These are phyloP conservation scores for Guyanaporus albipodus DNA, from an alignment of 768 basidiomycete genomes.

Conservation along the genomic window DNA sequence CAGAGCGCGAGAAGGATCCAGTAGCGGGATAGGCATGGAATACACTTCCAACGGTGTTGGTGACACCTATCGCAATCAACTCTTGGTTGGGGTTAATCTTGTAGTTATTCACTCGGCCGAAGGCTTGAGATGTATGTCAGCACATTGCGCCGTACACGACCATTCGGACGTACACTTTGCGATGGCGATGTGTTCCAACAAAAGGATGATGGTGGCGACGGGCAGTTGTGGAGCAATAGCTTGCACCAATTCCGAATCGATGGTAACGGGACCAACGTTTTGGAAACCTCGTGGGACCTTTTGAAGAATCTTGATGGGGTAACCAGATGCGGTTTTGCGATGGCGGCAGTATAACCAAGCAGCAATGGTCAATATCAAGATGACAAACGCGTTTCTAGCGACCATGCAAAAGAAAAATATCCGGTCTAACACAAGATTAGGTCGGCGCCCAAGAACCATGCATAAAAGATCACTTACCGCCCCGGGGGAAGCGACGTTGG, in stretches of 20 bases:
- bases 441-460: neutral
- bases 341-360: conserved; percentile 82
- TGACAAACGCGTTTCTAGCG: conserved; percentile 81
- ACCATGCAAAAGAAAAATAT: conserved; percentile 76
- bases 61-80: conserved; percentile 95
- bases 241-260: conserved; percentile 48
- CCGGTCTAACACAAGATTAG: conserved; percentile 42
- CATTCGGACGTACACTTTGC: conserved; percentile 67
- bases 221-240: conserved; percentile 77
- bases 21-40: conserved; percentile 96
- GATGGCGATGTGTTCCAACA: conserved; percentile 96
- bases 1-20: conserved; percentile 98
- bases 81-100: conserved; percentile 94
- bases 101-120: conserved; percentile 93
- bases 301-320: conserved; percentile 80
- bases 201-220: conserved; percentile 81
- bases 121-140: conserved; percentile 50
- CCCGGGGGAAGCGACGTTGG: conserved; percentile 55
- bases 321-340: conserved; percentile 53
- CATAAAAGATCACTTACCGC: conserved; percentile 39
- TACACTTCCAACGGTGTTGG: conserved; percentile 84
- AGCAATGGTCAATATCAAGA: conserved; percentile 81
- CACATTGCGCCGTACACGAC: neutral
- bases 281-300: conserved; percentile 84
- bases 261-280: conserved; percentile 44